Conservation (phyloP, 2,329 filamentous ascomycete genomes). For the Cladosporium sp. region DNA sequence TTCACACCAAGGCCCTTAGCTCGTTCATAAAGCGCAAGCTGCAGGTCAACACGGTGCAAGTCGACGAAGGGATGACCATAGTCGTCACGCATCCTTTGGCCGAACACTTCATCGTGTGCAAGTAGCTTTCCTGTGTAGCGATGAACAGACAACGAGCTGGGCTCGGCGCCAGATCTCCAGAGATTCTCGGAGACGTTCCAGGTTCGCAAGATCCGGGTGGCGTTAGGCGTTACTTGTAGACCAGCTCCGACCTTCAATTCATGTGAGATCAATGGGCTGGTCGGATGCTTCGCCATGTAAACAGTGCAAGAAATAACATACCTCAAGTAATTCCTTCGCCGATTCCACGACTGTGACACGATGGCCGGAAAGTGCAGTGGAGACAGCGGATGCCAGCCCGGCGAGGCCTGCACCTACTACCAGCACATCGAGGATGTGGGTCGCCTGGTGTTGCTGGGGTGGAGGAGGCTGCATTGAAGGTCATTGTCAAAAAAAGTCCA, state of each 20-base stretch:
- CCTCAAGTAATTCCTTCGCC: conserved; percentile 45
- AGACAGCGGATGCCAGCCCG: conserved; percentile 38
- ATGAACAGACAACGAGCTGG: conserved; percentile 54
- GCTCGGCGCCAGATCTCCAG: conserved; percentile 43
- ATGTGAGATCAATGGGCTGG: neutral
- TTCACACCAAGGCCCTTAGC: conserved; percentile 57
- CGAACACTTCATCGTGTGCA: conserved; percentile 55
- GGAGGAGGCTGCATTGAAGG: neutral
- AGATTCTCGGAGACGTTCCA: conserved; percentile 55
- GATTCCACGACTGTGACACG: conserved; percentile 38
- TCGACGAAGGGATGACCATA: conserved; percentile 62
- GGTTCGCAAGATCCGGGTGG: conserved; percentile 43
- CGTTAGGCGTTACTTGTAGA: conserved; percentile 55
- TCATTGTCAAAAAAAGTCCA: neutral
- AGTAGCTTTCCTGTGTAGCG: conserved; percentile 53
- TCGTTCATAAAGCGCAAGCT: conserved; percentile 54
- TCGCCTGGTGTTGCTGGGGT: neutral
- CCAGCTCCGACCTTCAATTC: conserved; percentile 52
- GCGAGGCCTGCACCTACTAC: conserved; percentile 40
- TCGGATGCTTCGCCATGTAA: no score
- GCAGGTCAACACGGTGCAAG: conserved; percentile 64
- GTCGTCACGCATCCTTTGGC: conserved; percentile 54
- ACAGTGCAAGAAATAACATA: conserved; percentile 25
- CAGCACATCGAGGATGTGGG: neutral
- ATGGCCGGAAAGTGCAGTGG: conserved; percentile 38